phyloP scores from a whole-genome alignment of 2,329 filamentous ascomycete genomes.

The Aureobasidium leucospermi region DNA sequence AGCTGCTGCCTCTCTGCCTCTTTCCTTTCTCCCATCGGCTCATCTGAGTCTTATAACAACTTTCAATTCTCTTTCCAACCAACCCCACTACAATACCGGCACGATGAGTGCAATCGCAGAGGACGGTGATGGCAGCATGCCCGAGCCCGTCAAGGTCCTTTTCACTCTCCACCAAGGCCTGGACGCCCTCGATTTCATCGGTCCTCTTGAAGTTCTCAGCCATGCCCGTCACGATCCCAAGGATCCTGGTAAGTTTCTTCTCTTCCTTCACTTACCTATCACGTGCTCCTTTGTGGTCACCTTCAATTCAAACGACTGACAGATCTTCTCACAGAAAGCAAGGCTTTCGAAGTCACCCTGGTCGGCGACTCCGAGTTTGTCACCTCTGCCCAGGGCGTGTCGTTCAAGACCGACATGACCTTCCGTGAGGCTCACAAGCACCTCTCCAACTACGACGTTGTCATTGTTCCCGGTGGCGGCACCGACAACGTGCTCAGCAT shows the following conservation, averaged over 20 bases:
- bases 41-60: conserved; percentile 7
- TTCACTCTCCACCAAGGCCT: conserved; percentile 50
- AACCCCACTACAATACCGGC: conserved; percentile 23
- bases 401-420: conserved; percentile 66
- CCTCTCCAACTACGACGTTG: conserved; percentile 69
- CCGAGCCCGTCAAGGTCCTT: conserved; percentile 51
- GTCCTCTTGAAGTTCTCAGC: conserved; percentile 52
- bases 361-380: conserved; percentile 40
- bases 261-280: conserved; percentile 7
- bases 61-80: background rate
- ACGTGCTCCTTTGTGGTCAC: conserved; percentile 9
- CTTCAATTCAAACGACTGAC: background rate
- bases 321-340: conserved; percentile 32
- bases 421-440: conserved; percentile 70
- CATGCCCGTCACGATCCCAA: conserved; percentile 47
- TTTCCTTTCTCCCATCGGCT: conserved; percentile 11
- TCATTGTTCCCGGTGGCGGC: conserved; percentile 70
- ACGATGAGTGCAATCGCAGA: conserved; percentile 44
- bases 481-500: conserved; percentile 48
- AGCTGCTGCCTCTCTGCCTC: background rate
- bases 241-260: conserved; percentile 39
- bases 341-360: conserved; percentile 49
- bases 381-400: conserved; percentile 55
- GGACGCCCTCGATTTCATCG: conserved; percentile 51
- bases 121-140: conserved; percentile 26